These are phyloP conservation scores for Tephrocybe sp. DNA, from an alignment of 768 basidiomycete species.

Conservation along the genomic window DNA sequence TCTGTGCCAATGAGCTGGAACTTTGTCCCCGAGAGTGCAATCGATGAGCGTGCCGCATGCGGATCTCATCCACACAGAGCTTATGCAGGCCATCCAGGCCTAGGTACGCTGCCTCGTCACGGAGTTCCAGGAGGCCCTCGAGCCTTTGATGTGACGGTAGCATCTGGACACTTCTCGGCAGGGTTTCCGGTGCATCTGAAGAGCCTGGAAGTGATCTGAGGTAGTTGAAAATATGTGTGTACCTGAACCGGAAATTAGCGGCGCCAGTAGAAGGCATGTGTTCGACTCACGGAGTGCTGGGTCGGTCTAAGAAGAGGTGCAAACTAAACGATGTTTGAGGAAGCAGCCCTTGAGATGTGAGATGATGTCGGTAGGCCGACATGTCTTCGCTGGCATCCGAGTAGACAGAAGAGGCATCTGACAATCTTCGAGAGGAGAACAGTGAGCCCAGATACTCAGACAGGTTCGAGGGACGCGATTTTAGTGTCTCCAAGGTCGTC, in stretches of 20 bases:
- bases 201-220: constrained; percentile 57
- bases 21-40: constrained; percentile 43
- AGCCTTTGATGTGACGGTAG: constrained; percentile 46
- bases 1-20: constrained; percentile 38
- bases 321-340: constrained; percentile 45
- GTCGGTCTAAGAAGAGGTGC: constrained; percentile 78
- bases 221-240: constrained; percentile 68
- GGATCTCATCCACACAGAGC: constrained; percentile 70
- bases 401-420: constrained; percentile 54
- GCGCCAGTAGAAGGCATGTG: not conserved
- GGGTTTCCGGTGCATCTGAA: constrained; percentile 44
- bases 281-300: constrained; percentile 71
- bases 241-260: constrained; percentile 41
- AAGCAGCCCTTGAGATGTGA: constrained; percentile 58
- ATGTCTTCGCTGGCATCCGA: constrained; percentile 54
- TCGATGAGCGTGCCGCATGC: constrained; percentile 43
- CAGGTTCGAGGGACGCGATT: constrained; percentile 68
- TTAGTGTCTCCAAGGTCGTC: constrained; percentile 67
- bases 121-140: constrained; percentile 70
- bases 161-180: constrained; percentile 63
- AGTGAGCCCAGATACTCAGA: constrained; percentile 55
- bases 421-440: constrained; percentile 36
- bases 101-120: constrained; percentile 80
- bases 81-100: constrained; percentile 62
- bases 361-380: constrained; percentile 61